Evolutionary conservation across 768 basidiomycete genomes (phyloP).

Genomic region (Rhodocollybia butyracea): DNA sequence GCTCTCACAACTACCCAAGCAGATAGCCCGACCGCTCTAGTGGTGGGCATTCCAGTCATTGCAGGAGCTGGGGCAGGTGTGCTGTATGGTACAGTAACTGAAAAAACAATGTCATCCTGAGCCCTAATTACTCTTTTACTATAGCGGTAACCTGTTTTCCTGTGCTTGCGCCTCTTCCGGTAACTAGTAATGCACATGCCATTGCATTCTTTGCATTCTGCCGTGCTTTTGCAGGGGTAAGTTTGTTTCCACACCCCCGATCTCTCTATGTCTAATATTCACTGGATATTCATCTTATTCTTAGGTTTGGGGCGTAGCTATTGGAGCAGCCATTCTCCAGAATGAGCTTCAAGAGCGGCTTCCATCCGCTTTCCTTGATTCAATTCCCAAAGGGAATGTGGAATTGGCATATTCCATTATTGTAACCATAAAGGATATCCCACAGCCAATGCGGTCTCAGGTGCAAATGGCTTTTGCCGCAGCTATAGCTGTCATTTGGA

Average conservation of each 20-base stretch:
- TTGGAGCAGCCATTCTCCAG: constrained; percentile 48
- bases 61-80: constrained; percentile 23
- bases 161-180: no score
- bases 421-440: no score
- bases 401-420: not conserved
- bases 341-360: constrained; percentile 43
- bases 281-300: no score
- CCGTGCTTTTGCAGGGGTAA: constrained; percentile 32
- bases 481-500: not conserved
- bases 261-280: not conserved
- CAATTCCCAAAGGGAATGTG: no score
- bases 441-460: not conserved
- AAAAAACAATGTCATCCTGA: no score
- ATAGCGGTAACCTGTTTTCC: constrained; percentile 35
- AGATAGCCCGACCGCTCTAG: constrained; percentile 19
- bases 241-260: not conserved
- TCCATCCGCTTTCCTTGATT: constrained; percentile 37
- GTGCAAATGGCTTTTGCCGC: not conserved
- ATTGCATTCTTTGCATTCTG: constrained; percentile 40
- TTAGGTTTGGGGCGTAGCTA: constrained; percentile 51
- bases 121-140: constrained; percentile 43
- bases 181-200: no score
- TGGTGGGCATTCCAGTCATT: constrained; percentile 23
- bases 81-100: constrained; percentile 13
- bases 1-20: constrained; percentile 26